phyloP scores from a whole-genome alignment of 176 grass and related monocot genomes.

The Calamus simplicifolius region DNA sequence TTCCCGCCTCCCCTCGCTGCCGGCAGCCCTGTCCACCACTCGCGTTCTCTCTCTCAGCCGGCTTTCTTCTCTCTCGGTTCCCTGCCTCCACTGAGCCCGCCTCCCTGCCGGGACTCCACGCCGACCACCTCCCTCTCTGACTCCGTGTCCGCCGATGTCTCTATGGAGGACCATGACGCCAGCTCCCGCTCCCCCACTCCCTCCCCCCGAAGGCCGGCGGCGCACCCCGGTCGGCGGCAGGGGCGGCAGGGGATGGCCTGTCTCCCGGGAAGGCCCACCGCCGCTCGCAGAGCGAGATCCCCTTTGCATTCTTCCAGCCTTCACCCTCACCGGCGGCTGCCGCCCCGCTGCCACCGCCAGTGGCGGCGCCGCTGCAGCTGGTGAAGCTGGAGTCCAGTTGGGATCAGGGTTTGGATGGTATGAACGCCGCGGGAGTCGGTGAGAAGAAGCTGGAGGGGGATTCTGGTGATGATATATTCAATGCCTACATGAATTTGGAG shows the following conservation, averaged over 20 bases:
- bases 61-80: slow-evolving; percentile 10
- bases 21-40: not conserved
- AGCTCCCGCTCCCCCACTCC: slow-evolving; percentile 21
- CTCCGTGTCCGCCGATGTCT: slow-evolving; percentile 15
- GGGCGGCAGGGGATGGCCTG: not conserved
- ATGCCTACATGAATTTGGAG: slow-evolving; percentile 84
- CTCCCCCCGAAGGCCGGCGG: slow-evolving; percentile 22
- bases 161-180: slow-evolving; percentile 18
- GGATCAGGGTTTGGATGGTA: not conserved
- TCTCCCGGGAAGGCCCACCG: not conserved
- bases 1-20: not conserved
- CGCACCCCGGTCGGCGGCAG: not conserved
- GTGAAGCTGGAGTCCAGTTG: not conserved
- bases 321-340: not conserved
- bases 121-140: not conserved
- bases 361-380: not conserved
- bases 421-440: slow-evolving; percentile 9
- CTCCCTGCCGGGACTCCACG: not conserved
- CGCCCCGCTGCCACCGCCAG: not conserved
- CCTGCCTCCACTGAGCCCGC: not conserved
- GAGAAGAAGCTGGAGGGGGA: no score
- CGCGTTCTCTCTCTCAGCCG: not conserved
- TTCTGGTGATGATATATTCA: slow-evolving; percentile 64
- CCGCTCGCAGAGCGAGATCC: slow-evolving; percentile 12
- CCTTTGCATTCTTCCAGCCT: not conserved